A percentile compares a stretch with the other conserved stretches of the same genome.
phyloP scores from a whole-genome alignment of 805 yeast species.

The Candida yuanshanica region DNA sequence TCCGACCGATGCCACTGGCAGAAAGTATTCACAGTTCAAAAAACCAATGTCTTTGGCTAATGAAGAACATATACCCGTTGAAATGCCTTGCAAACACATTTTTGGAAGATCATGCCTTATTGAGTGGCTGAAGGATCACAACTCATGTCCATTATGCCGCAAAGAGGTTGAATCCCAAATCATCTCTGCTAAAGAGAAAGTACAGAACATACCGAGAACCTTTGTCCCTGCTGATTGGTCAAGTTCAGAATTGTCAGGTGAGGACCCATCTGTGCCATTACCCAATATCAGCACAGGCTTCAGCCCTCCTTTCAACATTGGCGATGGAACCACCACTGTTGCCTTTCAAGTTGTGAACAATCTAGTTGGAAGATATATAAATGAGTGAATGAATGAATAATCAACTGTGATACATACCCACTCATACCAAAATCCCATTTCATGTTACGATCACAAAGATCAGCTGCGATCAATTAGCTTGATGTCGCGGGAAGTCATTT shows the following conservation, averaged over 20 bases:
- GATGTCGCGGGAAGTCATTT: too few relatives aligned
- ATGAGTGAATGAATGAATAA: too few relatives aligned
- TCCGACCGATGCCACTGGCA: conserved; percentile 13
- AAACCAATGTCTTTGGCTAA: not conserved
- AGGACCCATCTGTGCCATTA: conserved; percentile 18
- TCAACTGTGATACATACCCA: too few relatives aligned
- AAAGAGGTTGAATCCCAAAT: conserved; percentile 19
- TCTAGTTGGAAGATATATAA: not conserved
- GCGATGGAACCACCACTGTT: not conserved
- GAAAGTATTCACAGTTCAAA: conserved; percentile 8
- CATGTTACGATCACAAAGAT: too few relatives aligned
- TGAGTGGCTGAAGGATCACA: conserved; percentile 73
- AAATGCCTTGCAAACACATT: conserved; percentile 78
- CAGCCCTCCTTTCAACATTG: not conserved
- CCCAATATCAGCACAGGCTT: conserved; percentile 4
- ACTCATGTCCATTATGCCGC: conserved; percentile 77
- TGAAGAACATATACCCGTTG: conserved; percentile 55
- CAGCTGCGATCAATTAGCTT: too few relatives aligned
- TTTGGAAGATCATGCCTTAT: conserved; percentile 79
- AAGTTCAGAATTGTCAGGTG: conserved; percentile 5
- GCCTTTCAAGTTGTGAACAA: not conserved
- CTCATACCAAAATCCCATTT: too few relatives aligned
- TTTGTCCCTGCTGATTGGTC: conserved; percentile 19
- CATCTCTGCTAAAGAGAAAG: conserved; percentile 4
- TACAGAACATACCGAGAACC: conserved; percentile 11